Conservation (phyloP, 23 red algal species). For the Pyropia yezoensis region DNA sequence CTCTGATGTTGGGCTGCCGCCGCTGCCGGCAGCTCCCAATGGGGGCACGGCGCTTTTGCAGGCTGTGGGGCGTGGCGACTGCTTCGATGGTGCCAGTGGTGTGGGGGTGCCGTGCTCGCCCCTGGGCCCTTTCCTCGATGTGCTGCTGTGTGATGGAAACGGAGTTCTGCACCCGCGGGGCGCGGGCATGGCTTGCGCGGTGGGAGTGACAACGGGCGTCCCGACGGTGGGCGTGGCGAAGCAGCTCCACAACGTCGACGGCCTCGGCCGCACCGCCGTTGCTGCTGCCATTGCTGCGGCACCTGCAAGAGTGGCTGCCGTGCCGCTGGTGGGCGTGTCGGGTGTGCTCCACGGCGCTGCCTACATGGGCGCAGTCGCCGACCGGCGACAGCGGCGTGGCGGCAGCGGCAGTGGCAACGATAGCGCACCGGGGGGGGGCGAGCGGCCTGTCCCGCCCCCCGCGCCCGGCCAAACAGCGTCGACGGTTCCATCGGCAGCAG, state of each 20-base stretch:
- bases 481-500: too few species aligned
- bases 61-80: too few species aligned
- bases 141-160: slow-evolving; percentile 92
- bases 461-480: background rate
- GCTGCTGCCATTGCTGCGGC: slow-evolving; percentile 15
- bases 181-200: slow-evolving; percentile 69
- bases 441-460: too few species aligned
- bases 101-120: too few species aligned
- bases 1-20: too few species aligned
- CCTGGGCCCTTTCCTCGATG: slow-evolving; percentile 16
- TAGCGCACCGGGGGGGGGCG: too few species aligned
- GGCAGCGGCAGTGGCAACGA: background rate
- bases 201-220: slow-evolving; percentile 55
- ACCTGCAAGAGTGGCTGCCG: background rate
- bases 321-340: slow-evolving; percentile 35
- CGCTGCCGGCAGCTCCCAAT: too few species aligned
- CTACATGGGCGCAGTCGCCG: slow-evolving; percentile 31
- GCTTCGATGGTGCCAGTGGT: too few species aligned
- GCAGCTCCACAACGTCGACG: slow-evolving; percentile 58
- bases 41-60: too few species aligned
- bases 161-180: slow-evolving; percentile 82
- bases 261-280: slow-evolving; percentile 18
- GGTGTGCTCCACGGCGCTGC: slow-evolving; percentile 38
- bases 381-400: background rate
- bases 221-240: slow-evolving; percentile 89